phyloP scores from a whole-genome alignment of 768 basidiomycete species.

The Dioszegia aurantiaca region DNA sequence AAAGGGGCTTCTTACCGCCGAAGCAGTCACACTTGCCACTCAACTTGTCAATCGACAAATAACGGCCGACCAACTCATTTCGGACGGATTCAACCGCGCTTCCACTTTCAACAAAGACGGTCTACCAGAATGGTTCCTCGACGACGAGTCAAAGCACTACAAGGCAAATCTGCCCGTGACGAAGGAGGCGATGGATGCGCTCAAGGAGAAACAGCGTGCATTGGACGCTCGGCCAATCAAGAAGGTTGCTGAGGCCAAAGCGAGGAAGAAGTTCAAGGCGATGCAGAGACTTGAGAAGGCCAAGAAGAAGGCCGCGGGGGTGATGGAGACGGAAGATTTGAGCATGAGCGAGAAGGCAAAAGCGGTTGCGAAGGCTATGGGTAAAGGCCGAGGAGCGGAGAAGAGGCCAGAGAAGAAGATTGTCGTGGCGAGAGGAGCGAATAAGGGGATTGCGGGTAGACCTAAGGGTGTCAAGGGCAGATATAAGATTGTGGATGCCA shows the following conservation, averaged over 20 bases:
- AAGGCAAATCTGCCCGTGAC: slow-evolving; percentile 94
- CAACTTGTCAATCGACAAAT: slow-evolving; percentile 84
- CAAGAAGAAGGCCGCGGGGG: slow-evolving; percentile 91
- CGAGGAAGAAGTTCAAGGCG: slow-evolving; percentile 89
- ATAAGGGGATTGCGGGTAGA: slow-evolving; percentile 84
- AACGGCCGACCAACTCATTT: slow-evolving; percentile 82
- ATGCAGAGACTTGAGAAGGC: slow-evolving; percentile 81
- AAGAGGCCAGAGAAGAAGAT: slow-evolving; percentile 70
- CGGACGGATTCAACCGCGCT: slow-evolving; percentile 93
- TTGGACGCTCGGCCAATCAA: slow-evolving; percentile 97
- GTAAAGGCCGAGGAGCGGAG: slow-evolving; percentile 56
- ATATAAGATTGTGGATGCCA: slow-evolving; percentile 88
- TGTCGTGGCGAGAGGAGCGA: slow-evolving; percentile 85
- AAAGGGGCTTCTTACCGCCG: slow-evolving; percentile 76
- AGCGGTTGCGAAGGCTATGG: slow-evolving; percentile 79
- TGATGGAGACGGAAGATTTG: slow-evolving; percentile 72
- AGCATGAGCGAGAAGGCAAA: slow-evolving; percentile 93
- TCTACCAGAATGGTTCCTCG: slow-evolving; percentile 93
- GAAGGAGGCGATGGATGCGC: slow-evolving; percentile 82
- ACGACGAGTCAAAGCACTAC: slow-evolving; percentile 90
- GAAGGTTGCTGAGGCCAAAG: slow-evolving; percentile 97
- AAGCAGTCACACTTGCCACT: slow-evolving; percentile 87
- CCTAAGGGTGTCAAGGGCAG: slow-evolving; percentile 95
- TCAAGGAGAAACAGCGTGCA: slow-evolving; percentile 86
- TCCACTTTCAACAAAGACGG: slow-evolving; percentile 87